Evolutionary conservation across 2,329 filamentous ascomycete species (phyloP), one percentile per base, ranked within the genome.

Genomic region (Neopestalotiopsis sp.): DNA sequence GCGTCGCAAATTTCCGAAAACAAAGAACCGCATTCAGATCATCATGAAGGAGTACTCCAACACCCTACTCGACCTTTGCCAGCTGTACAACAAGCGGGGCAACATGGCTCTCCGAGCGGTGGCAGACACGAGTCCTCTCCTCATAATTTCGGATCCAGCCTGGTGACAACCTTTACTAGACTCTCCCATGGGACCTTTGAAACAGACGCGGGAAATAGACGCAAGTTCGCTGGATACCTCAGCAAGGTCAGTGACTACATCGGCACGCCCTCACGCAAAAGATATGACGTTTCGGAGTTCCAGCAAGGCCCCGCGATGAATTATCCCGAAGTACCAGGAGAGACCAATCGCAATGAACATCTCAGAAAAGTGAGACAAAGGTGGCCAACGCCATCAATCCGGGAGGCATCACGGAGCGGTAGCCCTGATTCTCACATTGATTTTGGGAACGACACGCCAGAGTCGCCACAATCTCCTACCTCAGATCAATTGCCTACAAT

Each of bases 251-350:
- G 82, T 7, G 79, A 84, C 12, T 81, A 83, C 14, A 72, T 90
- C 0, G 84, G 85, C 3, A 84, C 82, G 0, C 82, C 86, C 38
- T 80, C 83, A 0, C 79, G 82, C 1, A 80, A 85, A n/a, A 81
- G 79, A 7, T 84, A 85, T 67, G 84, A 89, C 66, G 81, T 85
- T 38, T 82, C 82, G 0, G 82, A 82, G 1, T 89, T 88, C 72
- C 82, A 81, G 62, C 77, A 76, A 4, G 82, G 85, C 20, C 79
- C 78, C 58, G 84, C 85, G 3, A 75, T 77, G n/a, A 79, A 82
- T n/a, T 91, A 85, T 62, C 89, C 89, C 0, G 82, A 85, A 67
- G 80, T 88, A 0, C 89, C 89, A 0, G 89, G 87, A 2, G 88
- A 90, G 71, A 73, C 70, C 1, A 70, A 77, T 2, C 81, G 86